Percentiles rank a stretch among this genome's conserved stretches.
Evolutionary conservation across 23 red algal genomes (phyloP).

Genomic region (Agarophyton chilense): DNA sequence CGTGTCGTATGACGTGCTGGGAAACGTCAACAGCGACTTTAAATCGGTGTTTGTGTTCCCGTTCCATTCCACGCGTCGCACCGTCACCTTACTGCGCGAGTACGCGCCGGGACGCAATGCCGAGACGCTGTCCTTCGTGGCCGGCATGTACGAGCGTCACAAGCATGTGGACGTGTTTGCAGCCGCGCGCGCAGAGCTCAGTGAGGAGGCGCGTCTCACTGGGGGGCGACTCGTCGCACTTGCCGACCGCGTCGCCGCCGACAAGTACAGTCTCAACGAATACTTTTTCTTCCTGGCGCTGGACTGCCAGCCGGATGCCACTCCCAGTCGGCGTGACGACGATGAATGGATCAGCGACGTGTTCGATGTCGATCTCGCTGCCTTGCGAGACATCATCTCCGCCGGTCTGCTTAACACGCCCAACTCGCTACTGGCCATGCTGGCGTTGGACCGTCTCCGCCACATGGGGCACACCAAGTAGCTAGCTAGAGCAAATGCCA

Average conservation of each 20-base stretch:
- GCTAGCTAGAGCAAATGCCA: too few species aligned
- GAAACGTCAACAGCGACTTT: constrained; percentile 25
- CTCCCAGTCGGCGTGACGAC: constrained; percentile 50
- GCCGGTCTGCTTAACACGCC: constrained; percentile 74
- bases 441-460: constrained; percentile 52
- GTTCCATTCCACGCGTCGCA: constrained; percentile 26
- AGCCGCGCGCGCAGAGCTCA: constrained; percentile 76
- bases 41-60: constrained; percentile 84
- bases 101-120: constrained; percentile 77
- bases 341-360: constrained; percentile 79
- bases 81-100: constrained; percentile 74
- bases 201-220: constrained; percentile 82
- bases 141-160: constrained; percentile 67
- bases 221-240: constrained; percentile 44
- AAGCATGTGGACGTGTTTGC: constrained; percentile 45
- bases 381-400: constrained; percentile 34
- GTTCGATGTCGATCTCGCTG: constrained; percentile 14
- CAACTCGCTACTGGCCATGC: constrained; percentile 58
- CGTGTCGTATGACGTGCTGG: constrained; percentile 83
- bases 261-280: constrained; percentile 57
- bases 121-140: constrained; percentile 63
- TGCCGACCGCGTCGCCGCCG: constrained; percentile 35
- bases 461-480: neutral
- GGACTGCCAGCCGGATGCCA: constrained; percentile 43
- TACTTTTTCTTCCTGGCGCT: constrained; percentile 84